Percentiles rank a stretch among this genome's conserved stretches.
These are phyloP conservation scores for Tetrahymena thermophila DNA, from an alignment of 73 alveolate species.

Conservation along the genomic window DNA sequence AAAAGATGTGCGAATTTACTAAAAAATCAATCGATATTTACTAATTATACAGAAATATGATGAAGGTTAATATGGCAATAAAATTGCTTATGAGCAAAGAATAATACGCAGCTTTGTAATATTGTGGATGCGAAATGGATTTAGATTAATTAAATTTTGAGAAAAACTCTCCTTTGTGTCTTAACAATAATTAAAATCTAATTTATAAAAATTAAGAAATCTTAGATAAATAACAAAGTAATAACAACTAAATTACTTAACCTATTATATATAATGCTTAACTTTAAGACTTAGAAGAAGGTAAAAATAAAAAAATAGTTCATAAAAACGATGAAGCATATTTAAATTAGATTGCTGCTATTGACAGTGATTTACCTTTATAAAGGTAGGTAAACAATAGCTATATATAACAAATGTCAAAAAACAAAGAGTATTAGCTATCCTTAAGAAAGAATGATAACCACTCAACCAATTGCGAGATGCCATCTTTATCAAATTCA, in stretches of 20 bases:
- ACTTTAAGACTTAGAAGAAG: too few relatives aligned
- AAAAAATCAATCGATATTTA: not conserved
- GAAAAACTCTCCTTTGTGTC: not conserved
- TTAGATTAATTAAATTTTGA: not conserved
- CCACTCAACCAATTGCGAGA: not conserved
- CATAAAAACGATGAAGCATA: too few relatives aligned
- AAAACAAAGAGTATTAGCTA: too few relatives aligned
- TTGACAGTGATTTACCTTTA: too few relatives aligned
- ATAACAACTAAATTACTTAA: too few relatives aligned
- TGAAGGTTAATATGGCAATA: not conserved
- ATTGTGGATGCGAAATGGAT: not conserved
- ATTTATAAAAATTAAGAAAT: not conserved
- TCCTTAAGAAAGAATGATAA: not conserved
- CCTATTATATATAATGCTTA: too few relatives aligned
- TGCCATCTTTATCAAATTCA: not conserved
- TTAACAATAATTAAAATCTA: not conserved
- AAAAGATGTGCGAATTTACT: not conserved
- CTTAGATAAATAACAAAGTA: not conserved
- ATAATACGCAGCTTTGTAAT: not conserved
- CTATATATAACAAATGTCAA: too few relatives aligned
- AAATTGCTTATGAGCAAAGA: not conserved
- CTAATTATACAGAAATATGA: not conserved
- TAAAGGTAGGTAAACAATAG: too few relatives aligned
- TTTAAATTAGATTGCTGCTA: too few relatives aligned
- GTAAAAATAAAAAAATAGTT: too few relatives aligned